Conservation (phyloP, 2,329 filamentous ascomycete species). For the Claviceps monticola region DNA sequence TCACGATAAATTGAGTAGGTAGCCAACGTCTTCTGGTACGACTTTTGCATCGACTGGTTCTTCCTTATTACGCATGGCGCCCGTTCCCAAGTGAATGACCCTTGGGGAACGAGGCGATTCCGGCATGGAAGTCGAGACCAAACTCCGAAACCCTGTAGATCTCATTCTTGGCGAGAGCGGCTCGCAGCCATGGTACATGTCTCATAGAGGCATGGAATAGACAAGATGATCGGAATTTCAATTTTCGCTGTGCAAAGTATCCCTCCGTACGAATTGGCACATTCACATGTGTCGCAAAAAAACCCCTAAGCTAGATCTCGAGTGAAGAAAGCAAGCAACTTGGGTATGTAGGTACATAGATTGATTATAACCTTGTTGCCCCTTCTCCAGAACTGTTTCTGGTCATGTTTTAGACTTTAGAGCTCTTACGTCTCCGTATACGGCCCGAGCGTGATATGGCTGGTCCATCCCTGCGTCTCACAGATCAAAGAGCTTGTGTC, state of each 20-base stretch:
- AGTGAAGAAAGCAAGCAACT: not conserved
- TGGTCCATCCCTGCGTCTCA: not conserved
- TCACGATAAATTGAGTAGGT: not conserved
- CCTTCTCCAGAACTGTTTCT: not conserved
- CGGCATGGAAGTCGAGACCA: not conserved
- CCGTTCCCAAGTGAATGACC: not conserved
- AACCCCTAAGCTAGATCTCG: not conserved
- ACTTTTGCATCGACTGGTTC: not conserved
- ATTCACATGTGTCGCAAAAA: not conserved
- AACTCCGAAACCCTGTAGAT: not conserved
- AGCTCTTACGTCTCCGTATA: not conserved
- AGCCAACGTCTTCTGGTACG: not conserved
- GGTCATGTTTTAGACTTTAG: not conserved
- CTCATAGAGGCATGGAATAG: not conserved
- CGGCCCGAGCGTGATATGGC: not conserved
- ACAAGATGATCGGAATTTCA: not conserved
- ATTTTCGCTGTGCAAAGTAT: not conserved
- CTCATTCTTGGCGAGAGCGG: not conserved
- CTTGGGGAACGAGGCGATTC: not conserved
- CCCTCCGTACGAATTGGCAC: not conserved
- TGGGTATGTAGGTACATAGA: not conserved
- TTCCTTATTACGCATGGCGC: not conserved
- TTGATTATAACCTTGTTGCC: conserved; percentile 2
- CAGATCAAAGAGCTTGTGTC: not conserved
- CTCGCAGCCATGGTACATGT: not conserved